These are phyloP conservation scores for Schizonepeta tenuifolia DNA, from an alignment of 257 asterid genomes.

Conservation along the genomic window DNA sequence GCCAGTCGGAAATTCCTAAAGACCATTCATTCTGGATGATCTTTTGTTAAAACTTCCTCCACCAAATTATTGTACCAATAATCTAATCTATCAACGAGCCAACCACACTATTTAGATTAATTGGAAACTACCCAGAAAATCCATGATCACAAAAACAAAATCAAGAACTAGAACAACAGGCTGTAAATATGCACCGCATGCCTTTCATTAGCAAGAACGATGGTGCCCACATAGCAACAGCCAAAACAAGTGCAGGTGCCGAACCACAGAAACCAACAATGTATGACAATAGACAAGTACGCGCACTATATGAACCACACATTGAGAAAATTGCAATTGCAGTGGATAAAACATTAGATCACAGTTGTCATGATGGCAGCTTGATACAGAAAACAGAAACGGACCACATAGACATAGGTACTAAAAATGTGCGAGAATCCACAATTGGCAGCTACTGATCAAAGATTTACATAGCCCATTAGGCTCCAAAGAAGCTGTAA, in stretches of 20 bases:
- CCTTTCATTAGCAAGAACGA: neutral
- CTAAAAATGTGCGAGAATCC: neutral
- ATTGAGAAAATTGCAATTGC: conserved; percentile 1
- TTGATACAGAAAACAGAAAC: conserved; percentile 1
- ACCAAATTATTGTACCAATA: neutral
- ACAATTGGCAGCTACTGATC: conserved; percentile 12
- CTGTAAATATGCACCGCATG: neutral
- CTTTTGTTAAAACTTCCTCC: neutral
- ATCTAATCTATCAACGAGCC: neutral
- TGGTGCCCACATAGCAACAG: neutral
- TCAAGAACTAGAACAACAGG: conserved; percentile 4
- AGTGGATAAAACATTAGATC: neutral
- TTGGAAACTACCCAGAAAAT: conserved; percentile 6
- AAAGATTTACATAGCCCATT: neutral
- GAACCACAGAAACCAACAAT: neutral
- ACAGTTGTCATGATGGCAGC: conserved; percentile 10
- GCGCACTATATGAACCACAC: neutral
- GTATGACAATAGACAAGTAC: neutral
- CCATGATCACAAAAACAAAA: neutral
- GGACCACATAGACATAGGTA: neutral
- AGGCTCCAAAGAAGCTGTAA: neutral
- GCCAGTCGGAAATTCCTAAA: conserved; percentile 16
- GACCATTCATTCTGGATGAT: neutral
- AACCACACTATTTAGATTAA: conserved; percentile 1
- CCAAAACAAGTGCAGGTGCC: conserved; percentile 7